Evolutionary conservation across 768 basidiomycete genomes (phyloP), one percentile per base, ranked within the genome.

Genomic region (Lactarius evosmus): DNA sequence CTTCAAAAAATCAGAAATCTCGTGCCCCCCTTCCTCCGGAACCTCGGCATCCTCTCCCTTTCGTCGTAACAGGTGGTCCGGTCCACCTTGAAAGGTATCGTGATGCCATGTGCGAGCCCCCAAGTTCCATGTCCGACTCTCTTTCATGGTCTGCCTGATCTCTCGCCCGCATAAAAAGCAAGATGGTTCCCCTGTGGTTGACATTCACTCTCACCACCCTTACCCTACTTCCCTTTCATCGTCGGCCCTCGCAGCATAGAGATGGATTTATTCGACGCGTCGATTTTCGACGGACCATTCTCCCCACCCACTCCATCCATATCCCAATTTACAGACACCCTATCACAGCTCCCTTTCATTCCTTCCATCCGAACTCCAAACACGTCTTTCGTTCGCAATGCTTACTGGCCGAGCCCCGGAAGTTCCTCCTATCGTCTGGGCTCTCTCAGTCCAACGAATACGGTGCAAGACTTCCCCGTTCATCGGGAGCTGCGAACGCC

Each of bases 91-190:
- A 40, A 50, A 56, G 56, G 30, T 29, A 40, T 57, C 17, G 29
- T 62, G 16, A 52, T 49, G 40, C 46, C 62, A 57, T 40, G 49
- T 22, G 14, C 25, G 17, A 53, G 50, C 25, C 40, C 30, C 25
- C 33, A 53, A 54, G 40, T 38, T 46, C 41, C 29, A 59, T 49
- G 41, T 54, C 62, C 62, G 62, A 63, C 19, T 46, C 29, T 63
- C 57, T 63, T 63, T 59, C 54, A 63, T 54, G 16, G 9, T 17
- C 52, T 54, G 38, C 56, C 29, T 25, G 46, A 51, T 62, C 36
- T 52, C 41, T 59, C 32, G 8, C 7, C 30, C 49, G 51, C 27
- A 50, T 53, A 52, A 56, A 63, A 54, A 49, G 41, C 25, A 59
- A 40, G 62, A 27, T 5, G 17, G 11, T 16, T 6, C 30, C n/a